A percentile compares a stretch with the other conserved stretches of the same genome.
Evolutionary conservation across 257 asterid species (phyloP).

Genomic region (Ehretia macrophylla): DNA sequence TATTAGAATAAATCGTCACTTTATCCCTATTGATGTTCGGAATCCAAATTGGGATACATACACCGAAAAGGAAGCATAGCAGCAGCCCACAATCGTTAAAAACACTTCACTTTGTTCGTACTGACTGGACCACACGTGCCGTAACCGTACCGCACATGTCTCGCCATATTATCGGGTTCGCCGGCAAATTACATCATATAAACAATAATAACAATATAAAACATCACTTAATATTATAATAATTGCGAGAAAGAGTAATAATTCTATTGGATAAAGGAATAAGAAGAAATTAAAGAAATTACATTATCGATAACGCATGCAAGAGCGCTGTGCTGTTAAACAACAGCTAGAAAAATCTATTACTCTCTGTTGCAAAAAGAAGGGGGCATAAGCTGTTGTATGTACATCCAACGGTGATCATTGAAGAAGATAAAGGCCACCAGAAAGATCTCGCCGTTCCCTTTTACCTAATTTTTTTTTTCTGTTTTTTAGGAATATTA

Average conservation of each 20-base stretch:
- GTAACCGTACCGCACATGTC: constrained; percentile 7
- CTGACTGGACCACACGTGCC: constrained; percentile 33
- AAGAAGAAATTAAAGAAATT: neutral
- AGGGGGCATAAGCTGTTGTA: neutral
- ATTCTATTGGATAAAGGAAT: too few species aligned
- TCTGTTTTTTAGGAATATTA: neutral
- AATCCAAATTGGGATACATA: too few species aligned
- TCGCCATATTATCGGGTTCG: neutral
- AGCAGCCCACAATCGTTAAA: too few species aligned
- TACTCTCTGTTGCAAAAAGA: constrained; percentile 17
- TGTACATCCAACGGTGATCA: constrained; percentile 23
- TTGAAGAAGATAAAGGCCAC: constrained; percentile 7
- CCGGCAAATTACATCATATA: constrained; percentile 1
- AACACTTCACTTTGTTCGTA: constrained; percentile 23
- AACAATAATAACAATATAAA: too few species aligned
- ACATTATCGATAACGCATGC: too few species aligned
- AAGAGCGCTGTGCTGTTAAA: neutral
- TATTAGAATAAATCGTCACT: too few species aligned
- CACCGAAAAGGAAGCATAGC: too few species aligned
- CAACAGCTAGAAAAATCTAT: constrained; percentile 20
- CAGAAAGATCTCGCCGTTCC: constrained; percentile 3
- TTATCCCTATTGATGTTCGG: too few species aligned
- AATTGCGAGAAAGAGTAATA: neutral
- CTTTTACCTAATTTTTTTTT: neutral
- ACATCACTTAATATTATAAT: too few species aligned